phyloP scores from a whole-genome alignment of 805 yeast genomes.

The Helenozyma rhizophorensis region DNA sequence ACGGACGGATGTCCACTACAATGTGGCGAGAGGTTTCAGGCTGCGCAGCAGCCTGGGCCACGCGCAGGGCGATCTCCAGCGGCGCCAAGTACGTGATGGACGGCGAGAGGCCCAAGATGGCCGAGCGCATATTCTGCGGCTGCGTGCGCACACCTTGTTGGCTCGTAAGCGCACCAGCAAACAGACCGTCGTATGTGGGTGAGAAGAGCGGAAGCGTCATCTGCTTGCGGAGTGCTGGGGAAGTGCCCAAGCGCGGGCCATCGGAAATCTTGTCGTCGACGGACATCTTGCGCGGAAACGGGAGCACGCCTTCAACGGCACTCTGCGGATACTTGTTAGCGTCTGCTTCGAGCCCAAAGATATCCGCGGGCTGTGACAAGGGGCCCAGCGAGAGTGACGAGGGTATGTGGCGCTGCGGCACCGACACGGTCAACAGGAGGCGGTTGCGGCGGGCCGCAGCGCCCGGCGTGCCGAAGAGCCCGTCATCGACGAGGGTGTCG shows the following conservation, averaged over 20 bases:
- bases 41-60: constrained; percentile 4
- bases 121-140: constrained; percentile 15
- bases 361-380: neutral
- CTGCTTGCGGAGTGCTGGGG: constrained; percentile 18
- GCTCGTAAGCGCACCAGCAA: constrained; percentile 15
- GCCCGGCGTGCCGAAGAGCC: neutral
- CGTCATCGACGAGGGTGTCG: constrained; percentile 30
- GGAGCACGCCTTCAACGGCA: too few species aligned
- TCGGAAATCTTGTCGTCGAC: constrained; percentile 1
- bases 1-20: constrained; percentile 78
- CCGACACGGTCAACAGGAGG: constrained; percentile 8
- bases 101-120: constrained; percentile 21
- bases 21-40: constrained; percentile 22
- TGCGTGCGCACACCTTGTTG: constrained; percentile 22
- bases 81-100: constrained; percentile 16
- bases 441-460: constrained; percentile 11
- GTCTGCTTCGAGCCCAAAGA: neutral
- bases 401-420: constrained; percentile 4
- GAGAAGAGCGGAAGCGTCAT: constrained; percentile 10
- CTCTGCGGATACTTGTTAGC: neutral
- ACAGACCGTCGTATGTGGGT: constrained; percentile 10
- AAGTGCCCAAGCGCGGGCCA: neutral
- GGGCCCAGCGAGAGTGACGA: constrained; percentile 3
- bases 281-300: too few species aligned
- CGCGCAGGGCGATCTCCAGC: constrained; percentile 12